A percentile compares a stretch with the other conserved stretches of the same genome.
Evolutionary conservation across 768 basidiomycete species (phyloP).

Genomic region (Serendipita sp.): DNA sequence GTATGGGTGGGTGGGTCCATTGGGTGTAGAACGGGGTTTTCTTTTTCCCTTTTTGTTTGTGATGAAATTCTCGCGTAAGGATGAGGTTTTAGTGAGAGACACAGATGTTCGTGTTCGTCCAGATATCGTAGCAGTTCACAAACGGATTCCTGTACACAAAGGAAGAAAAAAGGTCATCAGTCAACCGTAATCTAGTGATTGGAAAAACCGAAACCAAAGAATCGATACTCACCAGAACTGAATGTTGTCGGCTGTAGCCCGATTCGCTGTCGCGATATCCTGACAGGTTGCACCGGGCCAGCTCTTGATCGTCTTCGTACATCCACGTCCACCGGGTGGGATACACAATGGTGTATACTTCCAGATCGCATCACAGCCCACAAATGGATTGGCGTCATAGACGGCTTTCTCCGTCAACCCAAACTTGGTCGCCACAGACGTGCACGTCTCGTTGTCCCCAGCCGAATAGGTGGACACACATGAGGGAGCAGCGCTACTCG

Average conservation of each 20-base stretch:
- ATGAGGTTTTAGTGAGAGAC: background rate
- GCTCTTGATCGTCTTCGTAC: background rate
- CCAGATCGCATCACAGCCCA: background rate
- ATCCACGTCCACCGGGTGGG: background rate
- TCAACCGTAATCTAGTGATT: too few species aligned
- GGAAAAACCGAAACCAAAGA: too few species aligned
- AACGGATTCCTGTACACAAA: background rate
- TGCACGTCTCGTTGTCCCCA: constrained; percentile 4
- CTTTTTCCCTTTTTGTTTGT: too few species aligned
- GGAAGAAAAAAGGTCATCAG: too few species aligned
- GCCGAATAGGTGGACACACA: background rate
- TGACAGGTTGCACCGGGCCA: background rate
- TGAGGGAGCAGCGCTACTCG: background rate
- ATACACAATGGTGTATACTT: background rate
- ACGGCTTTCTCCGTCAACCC: background rate
- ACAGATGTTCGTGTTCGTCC: background rate
- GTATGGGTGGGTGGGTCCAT: too few species aligned
- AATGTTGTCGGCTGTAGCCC: background rate
- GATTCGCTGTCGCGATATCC: background rate
- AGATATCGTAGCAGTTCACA: background rate
- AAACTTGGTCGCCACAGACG: background rate
- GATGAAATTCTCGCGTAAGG: too few species aligned
- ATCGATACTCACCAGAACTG: background rate
- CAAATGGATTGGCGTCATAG: background rate
- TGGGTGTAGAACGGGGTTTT: too few species aligned